phyloP scores from a whole-genome alignment of 306 rosid species.

The Morella rubra region DNA sequence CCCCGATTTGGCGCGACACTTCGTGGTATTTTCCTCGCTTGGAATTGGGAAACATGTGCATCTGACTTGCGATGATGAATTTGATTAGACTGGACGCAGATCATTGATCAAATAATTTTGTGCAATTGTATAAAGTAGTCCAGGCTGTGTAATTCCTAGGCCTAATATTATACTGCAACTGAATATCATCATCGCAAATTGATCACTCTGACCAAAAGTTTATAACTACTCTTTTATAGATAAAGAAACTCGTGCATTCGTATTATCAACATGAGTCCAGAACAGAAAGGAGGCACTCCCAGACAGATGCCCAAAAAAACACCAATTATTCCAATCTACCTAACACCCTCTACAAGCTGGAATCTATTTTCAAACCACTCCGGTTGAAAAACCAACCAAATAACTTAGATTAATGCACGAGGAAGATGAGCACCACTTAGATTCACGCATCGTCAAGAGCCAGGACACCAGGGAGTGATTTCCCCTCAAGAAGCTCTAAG shows the following conservation, averaged over 20 bases:
- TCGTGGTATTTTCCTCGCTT: no score
- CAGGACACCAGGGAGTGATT: slow-evolving; percentile 89
- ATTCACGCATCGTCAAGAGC: slow-evolving; percentile 81
- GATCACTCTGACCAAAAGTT: no score
- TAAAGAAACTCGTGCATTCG: background rate
- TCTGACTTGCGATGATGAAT: no score
- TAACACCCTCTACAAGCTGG: slow-evolving; percentile 53
- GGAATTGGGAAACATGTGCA: no score
- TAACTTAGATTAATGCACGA: slow-evolving; percentile 26
- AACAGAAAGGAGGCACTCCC: slow-evolving; percentile 24
- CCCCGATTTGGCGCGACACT: no score
- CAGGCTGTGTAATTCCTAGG: no score
- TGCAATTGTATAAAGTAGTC: no score
- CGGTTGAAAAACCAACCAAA: slow-evolving; percentile 50
- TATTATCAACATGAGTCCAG: slow-evolving; percentile 16
- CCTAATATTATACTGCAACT: background rate
- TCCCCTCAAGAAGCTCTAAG: slow-evolving; percentile 98
- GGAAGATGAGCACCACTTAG: slow-evolving; percentile 1
- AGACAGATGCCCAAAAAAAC: slow-evolving; percentile 31
- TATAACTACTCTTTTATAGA: no score
- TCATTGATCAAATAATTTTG: background rate
- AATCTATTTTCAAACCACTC: slow-evolving; percentile 29
- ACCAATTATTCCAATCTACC: slow-evolving; percentile 40
- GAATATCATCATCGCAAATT: background rate
- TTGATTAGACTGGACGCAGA: no score